Percentiles rank a stretch among this genome's conserved stretches.
Evolutionary conservation across 2,329 filamentous ascomycete genomes (phyloP).

Genomic region (Calonectria leucothoes): DNA sequence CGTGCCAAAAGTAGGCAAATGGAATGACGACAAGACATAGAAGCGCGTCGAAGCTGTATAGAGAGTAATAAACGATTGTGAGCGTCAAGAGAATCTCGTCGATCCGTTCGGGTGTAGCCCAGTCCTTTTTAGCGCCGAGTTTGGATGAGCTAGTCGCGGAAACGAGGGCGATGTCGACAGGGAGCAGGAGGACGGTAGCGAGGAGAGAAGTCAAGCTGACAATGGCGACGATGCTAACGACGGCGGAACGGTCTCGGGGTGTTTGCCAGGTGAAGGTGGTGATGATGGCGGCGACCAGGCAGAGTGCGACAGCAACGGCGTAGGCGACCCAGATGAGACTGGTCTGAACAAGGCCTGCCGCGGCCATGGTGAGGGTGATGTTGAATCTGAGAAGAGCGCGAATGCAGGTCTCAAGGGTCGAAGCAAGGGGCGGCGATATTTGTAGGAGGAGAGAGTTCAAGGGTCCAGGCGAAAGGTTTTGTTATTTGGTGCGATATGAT

Average conservation of each 20-base stretch:
- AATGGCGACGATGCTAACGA: conserved; percentile 87
- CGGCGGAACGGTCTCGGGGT: conserved; percentile 83
- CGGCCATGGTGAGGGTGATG: conserved; percentile 47
- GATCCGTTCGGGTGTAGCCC: conserved; percentile 87
- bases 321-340: conserved; percentile 97
- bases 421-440: background rate
- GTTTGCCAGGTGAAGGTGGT: conserved; percentile 95
- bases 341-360: conserved; percentile 78
- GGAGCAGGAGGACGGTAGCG: conserved; percentile 90
- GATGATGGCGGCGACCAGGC: conserved; percentile 81
- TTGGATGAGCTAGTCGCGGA: conserved; percentile 85
- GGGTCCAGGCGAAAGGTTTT: background rate
- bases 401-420: background rate
- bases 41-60: conserved; percentile 92
- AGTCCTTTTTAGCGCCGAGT: conserved; percentile 88
- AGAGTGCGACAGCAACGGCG: conserved; percentile 81
- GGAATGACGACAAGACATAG: conserved; percentile 91
- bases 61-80: conserved; percentile 89
- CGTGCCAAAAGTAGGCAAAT: conserved; percentile 98
- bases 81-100: conserved; percentile 83
- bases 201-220: conserved; percentile 88
- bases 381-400: background rate
- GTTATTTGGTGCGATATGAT: conserved; percentile 11
- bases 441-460: background rate
- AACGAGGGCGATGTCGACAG: conserved; percentile 94